phyloP scores from a whole-genome alignment of 1,139 yeast species.

The Diutina mesorugosa region DNA sequence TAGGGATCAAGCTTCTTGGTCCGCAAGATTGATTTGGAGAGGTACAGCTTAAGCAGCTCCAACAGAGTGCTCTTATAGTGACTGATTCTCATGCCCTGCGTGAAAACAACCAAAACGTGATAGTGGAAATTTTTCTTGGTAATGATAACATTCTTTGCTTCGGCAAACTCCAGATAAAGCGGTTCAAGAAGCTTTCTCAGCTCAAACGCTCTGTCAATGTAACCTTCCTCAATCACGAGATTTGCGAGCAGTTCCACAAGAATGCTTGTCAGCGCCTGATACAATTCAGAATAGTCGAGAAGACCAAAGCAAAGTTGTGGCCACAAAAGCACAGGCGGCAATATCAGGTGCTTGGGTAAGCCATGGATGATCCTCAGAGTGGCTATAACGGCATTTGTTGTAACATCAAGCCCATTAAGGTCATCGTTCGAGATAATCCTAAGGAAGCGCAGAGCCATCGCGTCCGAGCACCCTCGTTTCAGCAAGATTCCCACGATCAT shows the following conservation, averaged over 20 bases:
- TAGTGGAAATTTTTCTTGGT: neutral
- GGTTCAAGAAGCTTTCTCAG: neutral
- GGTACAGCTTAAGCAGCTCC: neutral
- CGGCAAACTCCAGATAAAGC: neutral
- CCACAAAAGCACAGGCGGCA: slow-evolving; percentile 58
- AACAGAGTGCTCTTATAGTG: neutral
- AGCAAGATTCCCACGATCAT: slow-evolving; percentile 63
- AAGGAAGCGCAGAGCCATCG: slow-evolving; percentile 37
- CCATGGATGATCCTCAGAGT: slow-evolving; percentile 55
- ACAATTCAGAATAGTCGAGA: slow-evolving; percentile 22
- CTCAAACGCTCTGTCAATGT: neutral
- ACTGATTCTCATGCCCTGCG: neutral
- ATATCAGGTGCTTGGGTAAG: slow-evolving; percentile 36
- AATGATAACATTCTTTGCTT: neutral
- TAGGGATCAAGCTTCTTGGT: neutral
- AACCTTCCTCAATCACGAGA: neutral
- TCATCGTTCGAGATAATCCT: slow-evolving; percentile 15
- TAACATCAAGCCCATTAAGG: slow-evolving; percentile 14
- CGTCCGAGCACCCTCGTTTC: slow-evolving; percentile 49
- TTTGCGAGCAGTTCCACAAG: neutral
- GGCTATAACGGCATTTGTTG: slow-evolving; percentile 20
- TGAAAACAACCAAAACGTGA: neutral
- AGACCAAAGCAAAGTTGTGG: slow-evolving; percentile 29
- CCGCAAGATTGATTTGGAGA: neutral
- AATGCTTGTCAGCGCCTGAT: slow-evolving; percentile 27